phyloP scores from a whole-genome alignment of 73 alveolate genomes.

The Breviolum minutum region DNA sequence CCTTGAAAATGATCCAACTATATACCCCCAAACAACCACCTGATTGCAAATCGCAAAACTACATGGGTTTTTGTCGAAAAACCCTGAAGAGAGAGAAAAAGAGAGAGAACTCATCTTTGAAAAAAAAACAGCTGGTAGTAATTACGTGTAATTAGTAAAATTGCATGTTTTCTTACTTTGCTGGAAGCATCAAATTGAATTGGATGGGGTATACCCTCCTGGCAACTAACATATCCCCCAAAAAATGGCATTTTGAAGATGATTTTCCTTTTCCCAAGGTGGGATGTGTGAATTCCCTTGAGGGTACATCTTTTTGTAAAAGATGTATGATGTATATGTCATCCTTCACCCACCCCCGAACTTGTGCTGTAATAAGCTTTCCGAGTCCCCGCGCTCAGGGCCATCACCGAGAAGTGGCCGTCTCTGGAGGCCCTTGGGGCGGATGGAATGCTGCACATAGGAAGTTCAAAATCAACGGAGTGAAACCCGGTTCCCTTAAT shows the following conservation, averaged over 20 bases:
- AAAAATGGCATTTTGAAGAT: no score
- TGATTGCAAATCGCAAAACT: not conserved
- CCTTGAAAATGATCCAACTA: not conserved
- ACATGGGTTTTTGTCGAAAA: not conserved
- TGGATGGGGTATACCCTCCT: no score
- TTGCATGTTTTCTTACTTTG: no score
- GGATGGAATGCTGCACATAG: not conserved
- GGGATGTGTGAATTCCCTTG: no score
- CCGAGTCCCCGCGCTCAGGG: not conserved
- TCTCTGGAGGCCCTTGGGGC: not conserved
- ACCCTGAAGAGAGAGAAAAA: not conserved
- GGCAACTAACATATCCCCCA: no score
- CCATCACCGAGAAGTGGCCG: constrained; percentile 37
- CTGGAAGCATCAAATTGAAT: no score
- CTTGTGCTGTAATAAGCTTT: not conserved
- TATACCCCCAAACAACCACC: not conserved
- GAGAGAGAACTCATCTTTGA: no score
- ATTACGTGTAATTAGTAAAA: no score
- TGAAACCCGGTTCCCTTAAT: not conserved
- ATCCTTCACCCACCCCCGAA: not conserved
- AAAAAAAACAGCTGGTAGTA: no score
- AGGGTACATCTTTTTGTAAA: not conserved
- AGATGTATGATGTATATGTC: not conserved
- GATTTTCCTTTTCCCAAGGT: no score
- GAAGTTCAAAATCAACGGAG: not conserved